phyloP scores from a whole-genome alignment of 2,329 filamentous ascomycete genomes.

The Ophiostoma tasmaniense region DNA sequence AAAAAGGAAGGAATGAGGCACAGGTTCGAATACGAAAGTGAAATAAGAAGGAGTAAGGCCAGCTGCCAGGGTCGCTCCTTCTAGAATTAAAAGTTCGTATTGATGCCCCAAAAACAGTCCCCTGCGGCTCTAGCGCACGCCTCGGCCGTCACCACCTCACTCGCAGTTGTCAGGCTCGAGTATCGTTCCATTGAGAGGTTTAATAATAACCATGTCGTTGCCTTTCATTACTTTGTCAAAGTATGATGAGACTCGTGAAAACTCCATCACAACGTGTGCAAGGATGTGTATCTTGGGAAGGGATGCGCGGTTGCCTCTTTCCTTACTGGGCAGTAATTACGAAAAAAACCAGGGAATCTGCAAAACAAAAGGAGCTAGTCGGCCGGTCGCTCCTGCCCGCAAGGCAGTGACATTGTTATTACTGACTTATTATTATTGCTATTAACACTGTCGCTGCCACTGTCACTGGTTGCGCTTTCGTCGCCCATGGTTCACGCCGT shows the following conservation, averaged over 20 bases:
- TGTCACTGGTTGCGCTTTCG: too few relatives aligned
- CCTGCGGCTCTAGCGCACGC: background rate
- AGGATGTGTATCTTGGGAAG: background rate
- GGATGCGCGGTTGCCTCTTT: background rate
- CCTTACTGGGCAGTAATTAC: background rate
- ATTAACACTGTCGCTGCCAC: too few relatives aligned
- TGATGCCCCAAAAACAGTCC: background rate
- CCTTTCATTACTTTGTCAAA: too few relatives aligned
- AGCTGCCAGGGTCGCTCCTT: background rate
- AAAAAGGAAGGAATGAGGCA: background rate
- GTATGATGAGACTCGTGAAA: background rate
- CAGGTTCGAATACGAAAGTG: background rate
- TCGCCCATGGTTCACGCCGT: background rate
- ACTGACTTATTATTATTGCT: background rate
- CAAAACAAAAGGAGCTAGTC: background rate
- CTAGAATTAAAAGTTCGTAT: background rate
- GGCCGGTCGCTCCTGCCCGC: background rate
- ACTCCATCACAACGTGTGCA: background rate
- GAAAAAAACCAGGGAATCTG: background rate
- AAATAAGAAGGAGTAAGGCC: background rate
- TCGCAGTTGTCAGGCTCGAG: background rate
- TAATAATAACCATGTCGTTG: too few relatives aligned
- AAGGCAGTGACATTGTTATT: background rate
- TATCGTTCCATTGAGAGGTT: background rate
- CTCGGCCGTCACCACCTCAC: background rate